Evolutionary conservation across 176 grass and related monocot genomes (phyloP).

Genomic region (Areca catechu): DNA sequence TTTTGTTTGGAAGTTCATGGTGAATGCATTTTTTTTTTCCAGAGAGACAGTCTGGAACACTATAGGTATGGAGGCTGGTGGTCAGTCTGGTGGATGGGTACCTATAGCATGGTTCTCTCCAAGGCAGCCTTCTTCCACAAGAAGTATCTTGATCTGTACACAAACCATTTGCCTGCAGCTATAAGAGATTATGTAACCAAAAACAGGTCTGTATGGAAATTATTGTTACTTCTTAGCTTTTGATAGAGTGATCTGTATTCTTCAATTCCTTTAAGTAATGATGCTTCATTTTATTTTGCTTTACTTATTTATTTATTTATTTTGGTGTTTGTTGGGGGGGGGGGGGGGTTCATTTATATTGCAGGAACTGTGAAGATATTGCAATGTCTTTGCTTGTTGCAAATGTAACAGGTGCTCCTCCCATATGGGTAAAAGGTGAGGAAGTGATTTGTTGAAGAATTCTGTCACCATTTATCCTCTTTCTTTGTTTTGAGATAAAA

Average conservation of each 20-base stretch:
- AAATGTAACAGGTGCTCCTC: conserved; percentile 76
- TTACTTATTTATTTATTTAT: background rate
- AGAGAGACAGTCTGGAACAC: conserved; percentile 27
- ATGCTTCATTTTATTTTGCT: background rate
- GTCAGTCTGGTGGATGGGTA: conserved; percentile 97
- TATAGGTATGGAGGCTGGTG: conserved; percentile 78
- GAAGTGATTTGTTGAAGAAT: conserved; percentile 2
- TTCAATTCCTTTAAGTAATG: too few relatives aligned
- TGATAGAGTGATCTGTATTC: too few relatives aligned
- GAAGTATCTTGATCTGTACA: conserved; percentile 69
- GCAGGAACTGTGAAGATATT: conserved; percentile 96
- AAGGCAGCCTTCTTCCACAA: conserved; percentile 79
- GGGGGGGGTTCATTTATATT: background rate
- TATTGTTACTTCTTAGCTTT: too few relatives aligned
- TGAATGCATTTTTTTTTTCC: conserved; percentile 8
- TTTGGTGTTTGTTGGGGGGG: background rate
- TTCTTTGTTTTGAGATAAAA: background rate
- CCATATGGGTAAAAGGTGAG: conserved; percentile 95
- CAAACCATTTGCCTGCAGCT: conserved; percentile 41
- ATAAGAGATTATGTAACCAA: conserved; percentile 40
- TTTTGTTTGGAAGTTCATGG: background rate
- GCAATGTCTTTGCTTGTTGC: conserved; percentile 95
- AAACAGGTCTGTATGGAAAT: background rate
- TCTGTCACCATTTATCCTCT: background rate
- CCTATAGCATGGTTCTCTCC: conserved; percentile 92